Conservation (phyloP, 139 green algal species). For the Pleodorina starrii region DNA sequence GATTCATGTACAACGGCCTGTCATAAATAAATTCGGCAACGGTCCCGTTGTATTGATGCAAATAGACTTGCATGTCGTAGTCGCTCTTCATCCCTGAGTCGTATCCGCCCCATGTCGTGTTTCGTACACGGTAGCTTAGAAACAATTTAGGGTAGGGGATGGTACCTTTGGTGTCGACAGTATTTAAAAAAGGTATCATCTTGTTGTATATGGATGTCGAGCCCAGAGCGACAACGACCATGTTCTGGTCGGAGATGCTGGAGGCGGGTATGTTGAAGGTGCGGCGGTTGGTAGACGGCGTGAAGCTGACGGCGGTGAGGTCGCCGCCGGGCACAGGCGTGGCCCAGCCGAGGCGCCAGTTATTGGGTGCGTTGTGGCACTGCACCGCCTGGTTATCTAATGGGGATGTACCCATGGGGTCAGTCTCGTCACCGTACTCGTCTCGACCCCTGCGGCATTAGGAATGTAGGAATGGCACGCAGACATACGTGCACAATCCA, state of each 20-base stretch:
- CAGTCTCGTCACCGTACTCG: constrained; percentile 18
- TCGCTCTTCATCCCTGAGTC: not conserved
- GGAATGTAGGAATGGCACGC: too few species aligned
- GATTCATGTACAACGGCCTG: not conserved
- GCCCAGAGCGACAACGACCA: not conserved
- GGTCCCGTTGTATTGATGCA: not conserved
- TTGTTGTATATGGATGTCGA: too few species aligned
- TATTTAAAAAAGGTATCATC: not conserved
- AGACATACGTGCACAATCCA: too few species aligned
- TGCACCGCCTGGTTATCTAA: not conserved
- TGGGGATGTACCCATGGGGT: not conserved
- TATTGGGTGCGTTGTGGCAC: constrained; percentile 30
- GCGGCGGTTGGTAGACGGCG: not conserved
- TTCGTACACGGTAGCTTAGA: not conserved
- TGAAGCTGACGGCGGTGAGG: constrained; percentile 31
- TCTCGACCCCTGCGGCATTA: not conserved
- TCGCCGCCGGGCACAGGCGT: not conserved
- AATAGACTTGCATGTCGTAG: not conserved
- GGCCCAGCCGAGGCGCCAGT: constrained; percentile 17
- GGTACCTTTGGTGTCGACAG: too few species aligned
- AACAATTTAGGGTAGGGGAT: constrained; percentile 14
- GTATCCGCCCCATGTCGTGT: not conserved
- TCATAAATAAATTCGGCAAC: not conserved
- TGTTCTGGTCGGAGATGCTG: not conserved
- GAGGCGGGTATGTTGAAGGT: constrained; percentile 14